Evolutionary conservation across 2,329 filamentous ascomycete genomes (phyloP).

Genomic region (Fusarium paranaense): DNA sequence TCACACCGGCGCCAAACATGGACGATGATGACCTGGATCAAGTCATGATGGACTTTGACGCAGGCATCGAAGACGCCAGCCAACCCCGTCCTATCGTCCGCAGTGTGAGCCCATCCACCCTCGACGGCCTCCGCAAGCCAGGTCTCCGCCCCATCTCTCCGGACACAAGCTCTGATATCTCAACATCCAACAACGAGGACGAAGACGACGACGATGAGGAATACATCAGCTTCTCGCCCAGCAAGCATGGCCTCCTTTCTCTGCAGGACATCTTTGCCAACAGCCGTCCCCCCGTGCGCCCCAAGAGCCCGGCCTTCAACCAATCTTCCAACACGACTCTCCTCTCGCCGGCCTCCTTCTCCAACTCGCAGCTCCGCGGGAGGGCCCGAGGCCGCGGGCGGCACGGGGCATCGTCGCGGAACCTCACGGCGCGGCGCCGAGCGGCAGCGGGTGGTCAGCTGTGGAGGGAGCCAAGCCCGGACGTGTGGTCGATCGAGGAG

Average conservation of each 20-base stretch:
- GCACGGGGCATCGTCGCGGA: constrained; percentile 41
- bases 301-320: constrained; percentile 49
- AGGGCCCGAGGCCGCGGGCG: constrained; percentile 47
- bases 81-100: constrained; percentile 60
- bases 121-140: constrained; percentile 62
- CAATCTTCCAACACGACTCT: constrained; percentile 46
- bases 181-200: constrained; percentile 60
- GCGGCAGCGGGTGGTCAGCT: constrained; percentile 50
- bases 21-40: constrained; percentile 56
- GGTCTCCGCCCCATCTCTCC: constrained; percentile 43
- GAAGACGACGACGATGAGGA: constrained; percentile 63
- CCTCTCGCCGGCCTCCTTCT: constrained; percentile 41
- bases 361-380: constrained; percentile 45
- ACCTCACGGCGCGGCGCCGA: constrained; percentile 49
- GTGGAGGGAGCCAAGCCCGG: constrained; percentile 69
- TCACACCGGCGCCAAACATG: constrained; percentile 60
- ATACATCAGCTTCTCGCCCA: constrained; percentile 61
- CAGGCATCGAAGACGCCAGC: constrained; percentile 66
- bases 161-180: constrained; percentile 51
- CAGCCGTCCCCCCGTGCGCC: constrained; percentile 45
- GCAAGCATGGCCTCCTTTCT: constrained; percentile 54
- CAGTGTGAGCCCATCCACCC: constrained; percentile 68
- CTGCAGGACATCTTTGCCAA: constrained; percentile 58
- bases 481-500: constrained; percentile 71
- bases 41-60: constrained; percentile 65